Evolutionary conservation across 805 yeast genomes (phyloP), one percentile per base, ranked within the genome.

Genomic region (Yarrowia sp.): DNA sequence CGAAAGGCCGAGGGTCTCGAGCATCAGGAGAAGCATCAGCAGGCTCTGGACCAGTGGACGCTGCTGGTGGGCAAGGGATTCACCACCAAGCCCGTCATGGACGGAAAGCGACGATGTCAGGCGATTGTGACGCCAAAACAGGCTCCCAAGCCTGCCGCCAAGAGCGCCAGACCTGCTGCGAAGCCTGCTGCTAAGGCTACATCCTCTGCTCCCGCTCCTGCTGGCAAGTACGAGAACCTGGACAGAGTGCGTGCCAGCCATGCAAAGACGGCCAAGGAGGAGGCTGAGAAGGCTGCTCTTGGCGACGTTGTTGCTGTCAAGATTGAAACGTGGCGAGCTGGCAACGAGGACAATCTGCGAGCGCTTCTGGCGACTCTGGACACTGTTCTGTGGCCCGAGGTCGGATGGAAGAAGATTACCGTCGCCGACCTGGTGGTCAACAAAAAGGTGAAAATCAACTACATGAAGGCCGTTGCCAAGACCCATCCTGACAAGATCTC

Each of bases 1-100:
- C 83, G 87, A 64, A 82, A 83, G 65, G 97, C 97, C 0, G 97
- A 94, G 69, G 86, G 93, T 1, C 78, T 85, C 39, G 99, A 94
- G 73, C 84, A 84, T 72, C 69, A 84, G 60, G 99, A 94, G 68
- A 81, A 80, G 66, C 89, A 80, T 72, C 70, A 78, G 62, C 85
- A 80, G 6, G 86, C 97, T 0, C 76, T 88, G 24, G 77, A 73
- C 0, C 70, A 81, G 6, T 93, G 90, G 77, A 81, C 80, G 63
- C 72, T 76, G 32, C 77, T 92, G 56, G 78, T 94, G 16, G 81
- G 83, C 62, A 81, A 84, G 63, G 96, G 96, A 0, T 82, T 81
- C 22, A 81, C 85, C 2, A 81, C 84, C 31, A 83, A 84, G 63
- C 77, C 81, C 29, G 78, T 84, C 0, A 74, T 93, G 81, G 97